phyloP scores from a whole-genome alignment of 2,329 filamentous ascomycete genomes.

The Aspergillus sp. region DNA sequence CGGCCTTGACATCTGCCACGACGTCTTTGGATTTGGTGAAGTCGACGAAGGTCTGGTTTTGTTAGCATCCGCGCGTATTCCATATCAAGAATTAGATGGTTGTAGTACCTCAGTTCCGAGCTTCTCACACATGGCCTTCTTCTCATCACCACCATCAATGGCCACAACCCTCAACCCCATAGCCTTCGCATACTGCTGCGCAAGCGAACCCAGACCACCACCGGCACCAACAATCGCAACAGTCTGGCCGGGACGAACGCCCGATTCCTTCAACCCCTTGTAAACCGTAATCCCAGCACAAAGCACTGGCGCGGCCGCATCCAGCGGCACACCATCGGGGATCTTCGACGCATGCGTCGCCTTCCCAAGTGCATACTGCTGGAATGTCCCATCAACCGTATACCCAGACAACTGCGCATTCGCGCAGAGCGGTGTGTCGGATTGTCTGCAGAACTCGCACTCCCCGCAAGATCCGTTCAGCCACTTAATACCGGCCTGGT shows the following conservation, averaged over 20 bases:
- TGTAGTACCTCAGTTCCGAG: slow-evolving; percentile 61
- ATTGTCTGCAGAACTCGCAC: slow-evolving; percentile 76
- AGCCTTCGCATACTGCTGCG: slow-evolving; percentile 84
- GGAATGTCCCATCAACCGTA: slow-evolving; percentile 89
- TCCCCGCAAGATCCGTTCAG: slow-evolving; percentile 80
- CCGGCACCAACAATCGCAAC: slow-evolving; percentile 84
- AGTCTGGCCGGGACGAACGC: slow-evolving; percentile 65
- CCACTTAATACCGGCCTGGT: slow-evolving; percentile 56
- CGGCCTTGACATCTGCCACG: slow-evolving; percentile 75
- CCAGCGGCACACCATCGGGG: slow-evolving; percentile 72
- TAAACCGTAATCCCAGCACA: slow-evolving; percentile 88
- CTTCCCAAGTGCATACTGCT: slow-evolving; percentile 87
- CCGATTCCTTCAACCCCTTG: slow-evolving; percentile 84
- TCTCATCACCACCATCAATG: slow-evolving; percentile 80
- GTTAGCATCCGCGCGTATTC: background rate
- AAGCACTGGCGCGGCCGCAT: slow-evolving; percentile 73
- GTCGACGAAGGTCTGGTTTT: slow-evolving; percentile 70
- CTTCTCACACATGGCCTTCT: slow-evolving; percentile 63
- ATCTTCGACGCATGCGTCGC: slow-evolving; percentile 81
- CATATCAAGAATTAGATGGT: no score
- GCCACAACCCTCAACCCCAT: slow-evolving; percentile 81
- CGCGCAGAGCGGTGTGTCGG: slow-evolving; percentile 78
- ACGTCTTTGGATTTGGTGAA: slow-evolving; percentile 67
- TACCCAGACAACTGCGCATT: slow-evolving; percentile 77
- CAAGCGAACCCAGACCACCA: slow-evolving; percentile 76